Evolutionary conservation across 306 rosid genomes (phyloP).

Genomic region (Malus sylvestris): DNA sequence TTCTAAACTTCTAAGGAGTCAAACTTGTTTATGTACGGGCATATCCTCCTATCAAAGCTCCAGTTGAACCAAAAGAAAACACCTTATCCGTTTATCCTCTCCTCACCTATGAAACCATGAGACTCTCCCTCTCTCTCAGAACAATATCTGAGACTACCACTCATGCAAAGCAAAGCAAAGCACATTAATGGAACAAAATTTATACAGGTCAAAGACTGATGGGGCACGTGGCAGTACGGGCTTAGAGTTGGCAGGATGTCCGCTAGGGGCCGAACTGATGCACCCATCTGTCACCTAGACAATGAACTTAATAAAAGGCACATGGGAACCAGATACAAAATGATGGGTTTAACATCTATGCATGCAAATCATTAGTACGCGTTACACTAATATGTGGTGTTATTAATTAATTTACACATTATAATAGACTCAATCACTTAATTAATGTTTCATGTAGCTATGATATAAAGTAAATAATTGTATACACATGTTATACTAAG

Average conservation of each 20-base stretch:
- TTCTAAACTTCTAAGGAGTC: not conserved
- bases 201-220: constrained; percentile 18
- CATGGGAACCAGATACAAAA: constrained; percentile 22
- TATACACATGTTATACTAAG: too few species aligned
- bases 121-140: not conserved
- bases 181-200: not conserved
- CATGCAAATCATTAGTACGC: not conserved
- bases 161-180: not conserved
- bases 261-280: constrained; percentile 19
- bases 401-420: too few species aligned
- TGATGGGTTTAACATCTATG: not conserved
- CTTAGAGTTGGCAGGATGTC: constrained; percentile 35
- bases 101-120: not conserved
- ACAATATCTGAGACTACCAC: constrained; percentile 2
- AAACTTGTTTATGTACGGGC: constrained; percentile 5
- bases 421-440: too few species aligned
- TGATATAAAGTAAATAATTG: too few species aligned
- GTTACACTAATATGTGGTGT: accelerated
- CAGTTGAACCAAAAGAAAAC: constrained; percentile 10
- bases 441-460: not conserved
- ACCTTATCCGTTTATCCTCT: constrained; percentile 18
- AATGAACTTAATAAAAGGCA: constrained; percentile 4
- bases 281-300: constrained; percentile 8
- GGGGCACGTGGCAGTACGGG: constrained; percentile 22
- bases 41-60: not conserved